Evolutionary conservation across 345 rosid species (phyloP).

Genomic region (Acer saccharum): DNA sequence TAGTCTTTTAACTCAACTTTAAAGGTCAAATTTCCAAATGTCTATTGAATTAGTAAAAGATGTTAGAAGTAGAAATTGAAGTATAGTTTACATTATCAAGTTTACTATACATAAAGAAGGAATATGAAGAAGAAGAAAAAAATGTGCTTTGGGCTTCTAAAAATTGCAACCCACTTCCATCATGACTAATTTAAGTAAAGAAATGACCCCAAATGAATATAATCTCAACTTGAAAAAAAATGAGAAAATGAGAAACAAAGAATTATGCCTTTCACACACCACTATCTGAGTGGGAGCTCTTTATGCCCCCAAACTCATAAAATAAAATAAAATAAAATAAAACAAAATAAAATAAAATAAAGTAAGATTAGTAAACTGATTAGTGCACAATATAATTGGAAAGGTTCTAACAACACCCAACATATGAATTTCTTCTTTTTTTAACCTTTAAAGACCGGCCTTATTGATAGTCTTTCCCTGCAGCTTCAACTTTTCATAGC

Average conservation of each 20-base stretch:
- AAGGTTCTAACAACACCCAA: conserved; percentile 13
- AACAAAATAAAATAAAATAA: too few species aligned
- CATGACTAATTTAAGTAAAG: conserved; percentile 18
- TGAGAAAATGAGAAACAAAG: too few species aligned
- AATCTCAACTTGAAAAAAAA: too few species aligned
- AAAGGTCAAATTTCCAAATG: too few species aligned
- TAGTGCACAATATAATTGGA: conserved; percentile 14
- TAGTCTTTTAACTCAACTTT: too few species aligned
- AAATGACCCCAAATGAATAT: background rate
- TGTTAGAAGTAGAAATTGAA: background rate
- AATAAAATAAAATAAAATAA: too few species aligned
- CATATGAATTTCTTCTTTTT: conserved; percentile 21
- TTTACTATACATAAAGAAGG: background rate
- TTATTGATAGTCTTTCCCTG: background rate
- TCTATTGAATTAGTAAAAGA: background rate
- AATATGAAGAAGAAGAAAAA: conserved; percentile 20
- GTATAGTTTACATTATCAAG: conserved; percentile 13
- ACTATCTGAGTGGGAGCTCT: conserved; percentile 23
- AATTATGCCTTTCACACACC: too few species aligned
- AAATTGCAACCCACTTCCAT: conserved; percentile 23
- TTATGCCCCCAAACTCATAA: conserved; percentile 23
- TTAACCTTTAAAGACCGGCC: background rate
- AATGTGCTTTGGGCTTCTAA: conserved; percentile 16
- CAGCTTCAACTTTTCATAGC: too few species aligned
- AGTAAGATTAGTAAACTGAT: background rate